A percentile compares a stretch with the other conserved stretches of the same genome.
phyloP scores from a whole-genome alignment of 208 protist species.

The Trypanosoma conorhini region DNA sequence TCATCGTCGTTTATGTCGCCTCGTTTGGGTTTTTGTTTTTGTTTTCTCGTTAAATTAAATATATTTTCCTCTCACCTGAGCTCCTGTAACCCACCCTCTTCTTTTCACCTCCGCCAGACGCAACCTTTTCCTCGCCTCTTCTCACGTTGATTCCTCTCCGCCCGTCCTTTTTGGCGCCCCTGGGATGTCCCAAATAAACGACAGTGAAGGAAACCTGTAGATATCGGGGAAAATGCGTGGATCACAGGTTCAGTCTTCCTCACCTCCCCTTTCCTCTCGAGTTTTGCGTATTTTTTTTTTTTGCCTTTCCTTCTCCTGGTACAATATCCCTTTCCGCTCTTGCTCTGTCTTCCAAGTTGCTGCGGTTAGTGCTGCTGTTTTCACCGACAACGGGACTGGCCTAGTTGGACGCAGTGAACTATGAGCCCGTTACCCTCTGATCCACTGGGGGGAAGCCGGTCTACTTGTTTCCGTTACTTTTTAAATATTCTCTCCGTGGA shows the following conservation, averaged over 20 bases:
- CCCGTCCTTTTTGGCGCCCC: neutral
- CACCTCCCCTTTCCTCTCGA: constrained; percentile 15
- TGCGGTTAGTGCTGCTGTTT: neutral
- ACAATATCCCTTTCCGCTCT: neutral
- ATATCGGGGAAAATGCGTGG: neutral
- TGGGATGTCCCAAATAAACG: neutral
- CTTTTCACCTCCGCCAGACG: neutral
- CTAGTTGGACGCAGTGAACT: neutral
- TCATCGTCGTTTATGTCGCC: constrained; percentile 11
- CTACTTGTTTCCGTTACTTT: neutral
- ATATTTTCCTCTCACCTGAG: neutral
- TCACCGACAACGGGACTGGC: neutral
- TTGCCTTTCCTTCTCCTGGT: constrained; percentile 2
- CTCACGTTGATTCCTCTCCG: neutral
- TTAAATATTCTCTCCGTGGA: neutral
- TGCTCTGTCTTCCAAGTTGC: neutral
- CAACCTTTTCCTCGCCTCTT: neutral
- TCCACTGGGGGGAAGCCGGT: too few relatives aligned
- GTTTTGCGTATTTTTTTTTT: constrained; percentile 17
- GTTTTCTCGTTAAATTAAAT: neutral
- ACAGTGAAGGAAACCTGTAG: neutral
- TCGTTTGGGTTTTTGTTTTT: neutral
- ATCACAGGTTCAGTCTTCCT: neutral
- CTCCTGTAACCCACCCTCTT: neutral
- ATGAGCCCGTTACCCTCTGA: neutral